A percentile compares a stretch with the other conserved stretches of the same genome.
These are phyloP conservation scores for Globisporangium mamillatum DNA, from an alignment of 352 stramenopile genomes.

Conservation along the genomic window DNA sequence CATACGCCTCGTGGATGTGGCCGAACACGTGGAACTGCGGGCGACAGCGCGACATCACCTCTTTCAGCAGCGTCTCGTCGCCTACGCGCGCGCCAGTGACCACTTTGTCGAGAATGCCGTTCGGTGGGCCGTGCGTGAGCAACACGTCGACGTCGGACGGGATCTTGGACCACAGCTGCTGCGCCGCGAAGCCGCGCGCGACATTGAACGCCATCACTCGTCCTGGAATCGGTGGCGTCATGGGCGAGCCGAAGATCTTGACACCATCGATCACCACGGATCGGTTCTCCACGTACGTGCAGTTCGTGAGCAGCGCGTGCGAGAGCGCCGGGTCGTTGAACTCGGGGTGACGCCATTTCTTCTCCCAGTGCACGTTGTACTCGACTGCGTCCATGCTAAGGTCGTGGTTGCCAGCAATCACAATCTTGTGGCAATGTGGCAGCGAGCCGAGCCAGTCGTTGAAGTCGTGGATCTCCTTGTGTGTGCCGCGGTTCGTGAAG, in stretches of 20 bases:
- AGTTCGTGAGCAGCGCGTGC: slow-evolving; percentile 59
- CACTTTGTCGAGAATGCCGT: slow-evolving; percentile 81
- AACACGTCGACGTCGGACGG: slow-evolving; percentile 82
- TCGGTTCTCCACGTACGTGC: slow-evolving; percentile 74
- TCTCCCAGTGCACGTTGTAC: slow-evolving; percentile 67
- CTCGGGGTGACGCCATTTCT: slow-evolving; percentile 44
- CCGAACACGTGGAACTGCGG: slow-evolving; percentile 89
- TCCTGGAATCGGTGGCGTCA: slow-evolving; percentile 68
- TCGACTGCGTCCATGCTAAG: slow-evolving; percentile 67
- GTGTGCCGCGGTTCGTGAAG: slow-evolving; percentile 78
- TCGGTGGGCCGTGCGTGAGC: slow-evolving; percentile 86
- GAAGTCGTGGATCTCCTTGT: slow-evolving; percentile 71
- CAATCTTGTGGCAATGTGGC: slow-evolving; percentile 74
- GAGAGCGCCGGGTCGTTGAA: slow-evolving; percentile 64
- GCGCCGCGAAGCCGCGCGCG: slow-evolving; percentile 48
- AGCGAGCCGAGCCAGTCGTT: slow-evolving; percentile 74
- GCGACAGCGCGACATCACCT: slow-evolving; percentile 75
- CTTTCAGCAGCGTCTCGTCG: slow-evolving; percentile 75
- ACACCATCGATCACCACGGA: slow-evolving; percentile 65
- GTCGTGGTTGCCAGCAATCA: slow-evolving; percentile 85
- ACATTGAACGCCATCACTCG: slow-evolving; percentile 75
- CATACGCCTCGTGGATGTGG: slow-evolving; percentile 91
- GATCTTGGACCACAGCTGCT: slow-evolving; percentile 72
- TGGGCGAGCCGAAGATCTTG: slow-evolving; percentile 78
- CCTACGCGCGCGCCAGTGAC: slow-evolving; percentile 63